Evolutionary conservation across 2,329 filamentous ascomycete genomes (phyloP).

Genomic region (Dendrostoma leiphaemia): DNA sequence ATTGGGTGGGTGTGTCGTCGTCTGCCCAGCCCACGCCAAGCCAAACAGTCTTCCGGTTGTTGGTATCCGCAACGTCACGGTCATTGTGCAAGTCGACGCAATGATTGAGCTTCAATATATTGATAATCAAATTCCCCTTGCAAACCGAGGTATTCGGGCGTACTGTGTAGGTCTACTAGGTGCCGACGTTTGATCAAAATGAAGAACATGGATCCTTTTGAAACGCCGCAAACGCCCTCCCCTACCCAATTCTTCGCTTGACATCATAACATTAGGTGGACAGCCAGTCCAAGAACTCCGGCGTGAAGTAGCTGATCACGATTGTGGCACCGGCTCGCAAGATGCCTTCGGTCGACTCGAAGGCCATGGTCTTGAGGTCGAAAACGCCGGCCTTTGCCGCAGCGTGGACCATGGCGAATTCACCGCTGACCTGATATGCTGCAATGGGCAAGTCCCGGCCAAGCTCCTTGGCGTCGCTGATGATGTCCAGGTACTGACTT

Average conservation of each 20-base stretch:
- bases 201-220: not conserved
- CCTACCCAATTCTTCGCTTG: not conserved
- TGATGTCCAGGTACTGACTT: conserved; percentile 93
- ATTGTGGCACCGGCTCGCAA: conserved; percentile 90
- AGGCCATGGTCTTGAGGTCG: conserved; percentile 89
- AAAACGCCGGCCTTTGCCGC: conserved; percentile 95
- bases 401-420: conserved; percentile 97
- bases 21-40: too few relatives aligned
- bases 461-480: conserved; percentile 93
- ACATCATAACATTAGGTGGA: conserved; percentile 44
- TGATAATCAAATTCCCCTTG: too few relatives aligned
- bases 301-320: conserved; percentile 91
- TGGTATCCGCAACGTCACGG: too few relatives aligned
- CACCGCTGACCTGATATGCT: conserved; percentile 94
- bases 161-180: conserved; percentile 4
- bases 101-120: too few relatives aligned
- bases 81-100: too few relatives aligned
- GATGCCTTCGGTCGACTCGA: conserved; percentile 92
- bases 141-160: conserved; percentile 1
- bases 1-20: too few relatives aligned
- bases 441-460: conserved; percentile 89
- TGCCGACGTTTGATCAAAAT: too few relatives aligned
- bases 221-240: conserved; percentile 12
- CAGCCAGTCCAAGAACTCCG: conserved; percentile 70
- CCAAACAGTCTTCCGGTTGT: too few relatives aligned